Evolutionary conservation across 495 filamentous ascomycete species (phyloP), one percentile per base, ranked within the genome.

Genomic region (Aspergillus sclerotioniger): DNA sequence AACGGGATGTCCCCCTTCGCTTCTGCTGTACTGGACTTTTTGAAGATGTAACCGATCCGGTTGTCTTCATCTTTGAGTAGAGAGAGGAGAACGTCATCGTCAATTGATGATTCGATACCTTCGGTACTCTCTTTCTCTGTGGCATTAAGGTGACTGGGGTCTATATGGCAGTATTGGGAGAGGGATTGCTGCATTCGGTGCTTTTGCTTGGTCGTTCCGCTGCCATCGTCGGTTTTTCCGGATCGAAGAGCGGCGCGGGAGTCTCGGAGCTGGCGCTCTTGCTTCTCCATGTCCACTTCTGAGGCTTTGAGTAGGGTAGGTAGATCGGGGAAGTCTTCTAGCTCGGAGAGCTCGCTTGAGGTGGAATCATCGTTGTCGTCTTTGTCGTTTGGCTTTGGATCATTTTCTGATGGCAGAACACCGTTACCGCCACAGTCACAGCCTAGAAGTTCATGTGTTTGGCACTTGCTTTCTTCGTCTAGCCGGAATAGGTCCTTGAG

Each of bases 381-480:
- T 28, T 35, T n/a, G n/a, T 28, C 33, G 19, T 48, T 19, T 33
- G n/a, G n/a, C n/a, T 13, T n/a, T 32, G 61, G 6, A 15, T 46
- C 50, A 37, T 37, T 15, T 15, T 9, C 33, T 37, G 33, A 37
- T 15, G 8, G 33, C 33, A 37, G 12, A 41, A n/a, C n/a, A 3
- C 86, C 86, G 35, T 57, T 72, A 0, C 90, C 88, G n/a, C 75
- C 81, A 60, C 89, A 91, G 4, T 66, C 59, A 71, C 90, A 93
- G 0, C 77, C 83, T 16, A 92, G 65, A 1, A 92, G 71, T 48
- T 89, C 86, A 72, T 92, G 89, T 8, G 88, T 92, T 65, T 87
- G 77, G 39, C 76, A 79, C 33, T 53, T 48, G 33, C 74, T 76
- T 9, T 77, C 74, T 56, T 85, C 79, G 61, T 91, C 82, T 1